These are phyloP conservation scores for Solanum raphanifolium DNA, from an alignment of 257 asterid genomes.

Conservation along the genomic window DNA sequence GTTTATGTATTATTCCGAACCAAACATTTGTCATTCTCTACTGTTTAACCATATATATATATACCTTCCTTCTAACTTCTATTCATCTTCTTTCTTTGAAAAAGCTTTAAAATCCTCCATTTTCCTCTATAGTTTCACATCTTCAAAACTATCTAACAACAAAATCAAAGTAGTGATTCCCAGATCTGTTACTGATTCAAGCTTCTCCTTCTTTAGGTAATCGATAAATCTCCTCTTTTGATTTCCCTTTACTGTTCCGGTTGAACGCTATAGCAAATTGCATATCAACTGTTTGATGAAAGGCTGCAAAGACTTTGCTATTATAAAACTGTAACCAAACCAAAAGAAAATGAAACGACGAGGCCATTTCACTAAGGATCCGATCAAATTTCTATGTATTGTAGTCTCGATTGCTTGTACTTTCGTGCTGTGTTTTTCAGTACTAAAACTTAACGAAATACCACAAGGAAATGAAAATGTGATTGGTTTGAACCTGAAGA, in stretches of 20 bases:
- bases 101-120: neutral
- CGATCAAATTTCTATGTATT: slow-evolving; percentile 29
- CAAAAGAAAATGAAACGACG: neutral
- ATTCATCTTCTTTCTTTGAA: neutral
- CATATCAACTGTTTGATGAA: neutral
- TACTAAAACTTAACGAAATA: slow-evolving; percentile 26
- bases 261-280: neutral
- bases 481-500: neutral
- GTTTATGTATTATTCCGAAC: no score
- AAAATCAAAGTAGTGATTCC: neutral
- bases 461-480: neutral
- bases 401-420: slow-evolving; percentile 27
- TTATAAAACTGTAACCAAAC: neutral
- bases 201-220: neutral
- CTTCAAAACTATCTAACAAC: neutral
- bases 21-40: neutral
- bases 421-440: slow-evolving; percentile 32
- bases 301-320: neutral
- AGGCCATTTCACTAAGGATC: slow-evolving; percentile 13
- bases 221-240: neutral
- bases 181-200: neutral
- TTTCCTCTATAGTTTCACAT: neutral
- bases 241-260: neutral
- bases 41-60: neutral
- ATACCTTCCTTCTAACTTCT: neutral